phyloP scores from a whole-genome alignment of 352 stramenopile species.

The Phytophthora rubi region DNA sequence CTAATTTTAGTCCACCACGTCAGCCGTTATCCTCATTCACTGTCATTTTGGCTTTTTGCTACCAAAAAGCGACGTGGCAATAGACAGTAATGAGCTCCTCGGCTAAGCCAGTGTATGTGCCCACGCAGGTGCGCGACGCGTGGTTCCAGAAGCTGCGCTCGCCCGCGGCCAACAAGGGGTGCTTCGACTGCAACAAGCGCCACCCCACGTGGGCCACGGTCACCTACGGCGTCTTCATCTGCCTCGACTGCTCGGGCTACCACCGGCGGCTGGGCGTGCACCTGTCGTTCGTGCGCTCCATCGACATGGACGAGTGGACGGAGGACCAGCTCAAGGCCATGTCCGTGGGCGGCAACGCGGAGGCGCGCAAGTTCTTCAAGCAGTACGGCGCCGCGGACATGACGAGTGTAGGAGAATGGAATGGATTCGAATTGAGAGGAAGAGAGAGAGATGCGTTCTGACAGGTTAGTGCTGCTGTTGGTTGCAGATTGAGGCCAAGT shows the following conservation, averaged over 20 bases:
- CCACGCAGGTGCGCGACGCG: conserved; percentile 74
- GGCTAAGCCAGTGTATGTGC: conserved; percentile 76
- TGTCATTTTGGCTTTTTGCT: neutral
- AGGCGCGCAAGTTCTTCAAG: conserved; percentile 95
- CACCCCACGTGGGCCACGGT: conserved; percentile 96
- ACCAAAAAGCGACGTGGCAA: neutral
- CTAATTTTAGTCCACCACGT: conserved; percentile 22
- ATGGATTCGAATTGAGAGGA: neutral
- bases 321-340: conserved; percentile 94
- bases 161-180: conserved; percentile 87
- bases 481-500: conserved; percentile 90
- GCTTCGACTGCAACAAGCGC: conserved; percentile 96
- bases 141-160: conserved; percentile 89
- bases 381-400: conserved; percentile 88
- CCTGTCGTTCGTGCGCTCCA: conserved; percentile 94
- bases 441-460: neutral
- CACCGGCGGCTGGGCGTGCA: conserved; percentile 94
- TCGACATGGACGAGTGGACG: conserved; percentile 97
- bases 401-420: conserved; percentile 60
- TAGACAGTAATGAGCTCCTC: conserved; percentile 27
- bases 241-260: conserved; percentile 94
- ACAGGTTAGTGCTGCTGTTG: conserved; percentile 1
- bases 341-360: conserved; percentile 93
- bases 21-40: neutral
- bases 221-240: conserved; percentile 97